Percentiles rank a stretch among this genome's conserved stretches.
phyloP scores from a whole-genome alignment of 805 yeast species.

The Ogataea populi-albae region DNA sequence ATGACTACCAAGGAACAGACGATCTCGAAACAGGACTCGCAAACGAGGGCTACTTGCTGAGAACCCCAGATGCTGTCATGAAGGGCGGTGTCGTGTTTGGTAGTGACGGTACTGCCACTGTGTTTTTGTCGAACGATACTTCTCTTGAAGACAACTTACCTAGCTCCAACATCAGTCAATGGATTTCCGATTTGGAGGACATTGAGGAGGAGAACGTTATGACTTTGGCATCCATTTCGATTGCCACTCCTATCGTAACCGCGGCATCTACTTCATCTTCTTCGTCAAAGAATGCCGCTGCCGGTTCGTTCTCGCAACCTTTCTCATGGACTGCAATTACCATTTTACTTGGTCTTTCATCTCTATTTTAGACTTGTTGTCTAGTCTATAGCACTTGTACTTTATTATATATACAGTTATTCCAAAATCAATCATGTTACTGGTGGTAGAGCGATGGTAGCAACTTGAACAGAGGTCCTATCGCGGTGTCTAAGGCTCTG shows the following conservation, averaged over 20 bases:
- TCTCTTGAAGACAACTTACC: constrained; percentile 44
- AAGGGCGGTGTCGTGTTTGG: constrained; percentile 72
- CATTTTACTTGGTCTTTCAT: not conserved
- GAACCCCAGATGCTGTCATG: constrained; percentile 53
- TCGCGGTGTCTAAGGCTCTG: too few species aligned
- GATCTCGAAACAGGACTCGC: constrained; percentile 60
- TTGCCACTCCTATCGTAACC: constrained; percentile 5
- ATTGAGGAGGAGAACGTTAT: constrained; percentile 14
- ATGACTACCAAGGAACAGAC: constrained; percentile 71
- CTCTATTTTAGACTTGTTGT: too few species aligned
- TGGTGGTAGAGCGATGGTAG: too few species aligned
- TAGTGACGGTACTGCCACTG: constrained; percentile 55
- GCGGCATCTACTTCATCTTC: not conserved
- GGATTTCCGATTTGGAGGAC: constrained; percentile 38
- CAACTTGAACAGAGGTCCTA: too few species aligned
- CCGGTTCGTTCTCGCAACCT: not conserved
- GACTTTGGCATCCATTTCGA: constrained; percentile 21
- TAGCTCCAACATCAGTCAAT: constrained; percentile 41
- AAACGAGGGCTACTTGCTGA: constrained; percentile 51
- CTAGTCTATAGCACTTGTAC: too few species aligned
- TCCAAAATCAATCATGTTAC: too few species aligned
- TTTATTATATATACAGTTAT: too few species aligned
- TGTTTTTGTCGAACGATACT: constrained; percentile 56
- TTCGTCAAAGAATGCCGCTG: constrained; percentile 5
- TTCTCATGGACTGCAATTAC: not conserved